Evolutionary conservation across 345 rosid genomes (phyloP).

Genomic region (Balakata baccata): DNA sequence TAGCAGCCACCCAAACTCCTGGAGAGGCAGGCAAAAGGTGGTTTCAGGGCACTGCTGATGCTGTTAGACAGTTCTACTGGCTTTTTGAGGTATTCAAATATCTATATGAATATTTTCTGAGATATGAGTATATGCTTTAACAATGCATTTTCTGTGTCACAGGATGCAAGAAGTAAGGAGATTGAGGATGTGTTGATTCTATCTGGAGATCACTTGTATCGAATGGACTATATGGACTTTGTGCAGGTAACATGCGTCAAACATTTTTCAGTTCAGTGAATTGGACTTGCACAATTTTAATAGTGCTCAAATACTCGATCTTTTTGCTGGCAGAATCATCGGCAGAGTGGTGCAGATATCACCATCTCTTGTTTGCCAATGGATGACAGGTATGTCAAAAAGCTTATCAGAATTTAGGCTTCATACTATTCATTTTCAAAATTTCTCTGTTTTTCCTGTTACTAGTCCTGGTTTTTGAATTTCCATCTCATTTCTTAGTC

Average conservation of each 20-base stretch:
- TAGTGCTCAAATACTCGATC: not conserved
- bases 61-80: constrained; percentile 95
- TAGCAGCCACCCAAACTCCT: constrained; percentile 95
- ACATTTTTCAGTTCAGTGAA: not conserved
- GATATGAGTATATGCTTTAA: not conserved
- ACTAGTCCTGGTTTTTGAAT: not conserved
- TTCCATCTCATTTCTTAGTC: no score
- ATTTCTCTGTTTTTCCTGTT: not conserved
- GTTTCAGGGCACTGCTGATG: constrained; percentile 98
- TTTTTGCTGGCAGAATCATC: constrained; percentile 60
- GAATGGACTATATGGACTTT: constrained; percentile 97
- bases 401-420: not conserved
- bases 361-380: constrained; percentile 75
- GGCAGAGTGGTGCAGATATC: constrained; percentile 92
- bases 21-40: constrained; percentile 87
- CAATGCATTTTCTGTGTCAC: not conserved
- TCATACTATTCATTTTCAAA: no score
- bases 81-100: constrained; percentile 68
- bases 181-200: constrained; percentile 90
- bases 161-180: constrained; percentile 73
- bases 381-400: constrained; percentile 59
- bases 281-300: no score
- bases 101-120: no score
- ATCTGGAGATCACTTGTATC: constrained; percentile 88
- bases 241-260: constrained; percentile 49